Base-by-base conservation (phyloP, 441 rosid genomes). In the Erysimum pusillum region DNA sequence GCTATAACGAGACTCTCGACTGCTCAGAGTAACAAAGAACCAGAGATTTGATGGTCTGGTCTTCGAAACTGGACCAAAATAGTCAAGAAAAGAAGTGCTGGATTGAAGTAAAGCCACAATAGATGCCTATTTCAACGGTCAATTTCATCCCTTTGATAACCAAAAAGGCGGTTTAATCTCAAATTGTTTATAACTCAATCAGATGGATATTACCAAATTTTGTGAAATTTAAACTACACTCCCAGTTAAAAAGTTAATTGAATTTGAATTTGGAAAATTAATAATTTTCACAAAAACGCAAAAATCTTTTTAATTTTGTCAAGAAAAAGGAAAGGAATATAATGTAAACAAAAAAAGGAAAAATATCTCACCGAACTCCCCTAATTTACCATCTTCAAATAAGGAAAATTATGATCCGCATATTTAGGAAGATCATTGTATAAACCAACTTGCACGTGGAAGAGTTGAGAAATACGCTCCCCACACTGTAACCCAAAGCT, bases 11-110 rank as follows among this genome's bases (percentile, higher is more conserved):
- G 18, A 49, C 6, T 18, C 31, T 17, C 46, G 2, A 15, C 9
- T 7, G 93, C 80, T 89, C 20, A 46, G 20, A 46, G n/a, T n/a
- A n/a, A 46, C 49, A 45, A n/a, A 46, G 20, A 46, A 46, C 20
- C 51, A 46, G 20, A 0, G 10, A 46, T 46, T 7, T 18, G 20
- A 7, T 46, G 20, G 15, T 46, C 10, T 14, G 51, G 15, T 10
- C 41, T 36, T 36, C 2, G 41, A 36, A 36, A 36, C 41, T 36
- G 41, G 41, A 36, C 41, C 41, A 36, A 9, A 36, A 36, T 11
- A 9, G 41, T 36, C 41, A 36, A 45, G 20, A 45, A 45, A 4
- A 45, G 49, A n/a, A 45, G 49, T n/a, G 49, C 4, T 46, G 22
- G 52, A 20, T 46, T 46, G 18, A 15, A 46, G 9, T 6, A 13